Evolutionary conservation across 495 filamentous ascomycete genomes (phyloP).

Genomic region (Talaromyces thailandensis): DNA sequence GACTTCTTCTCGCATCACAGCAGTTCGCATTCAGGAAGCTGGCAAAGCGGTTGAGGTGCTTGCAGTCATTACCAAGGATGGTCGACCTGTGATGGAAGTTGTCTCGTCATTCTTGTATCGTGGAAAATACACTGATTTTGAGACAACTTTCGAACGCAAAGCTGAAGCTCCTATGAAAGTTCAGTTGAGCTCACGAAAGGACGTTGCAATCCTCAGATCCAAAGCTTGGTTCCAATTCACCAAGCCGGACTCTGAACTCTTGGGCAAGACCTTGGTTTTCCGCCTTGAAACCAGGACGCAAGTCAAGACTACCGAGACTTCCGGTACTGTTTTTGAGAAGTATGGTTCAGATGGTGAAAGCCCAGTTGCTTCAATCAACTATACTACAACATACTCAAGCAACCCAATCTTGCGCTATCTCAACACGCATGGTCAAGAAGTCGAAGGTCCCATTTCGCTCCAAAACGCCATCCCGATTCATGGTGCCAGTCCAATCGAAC

Average conservation of each 20-base stretch:
- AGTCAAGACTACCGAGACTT: slow-evolving; percentile 76
- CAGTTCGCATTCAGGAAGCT: slow-evolving; percentile 93
- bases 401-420: slow-evolving; percentile 97
- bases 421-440: slow-evolving; percentile 80
- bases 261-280: slow-evolving; percentile 88
- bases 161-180: slow-evolving; percentile 91
- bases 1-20: slow-evolving; percentile 91
- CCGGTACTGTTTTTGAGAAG: slow-evolving; percentile 79
- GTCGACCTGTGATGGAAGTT: slow-evolving; percentile 87
- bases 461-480: slow-evolving; percentile 93
- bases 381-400: slow-evolving; percentile 79
- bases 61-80: slow-evolving; percentile 82
- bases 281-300: slow-evolving; percentile 59
- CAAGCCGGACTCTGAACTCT: slow-evolving; percentile 66
- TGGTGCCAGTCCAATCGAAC: slow-evolving; percentile 74
- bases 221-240: slow-evolving; percentile 94
- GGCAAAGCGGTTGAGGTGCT: slow-evolving; percentile 99
- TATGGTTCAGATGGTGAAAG: slow-evolving; percentile 55
- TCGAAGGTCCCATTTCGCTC: slow-evolving; percentile 93
- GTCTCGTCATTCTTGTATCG: slow-evolving; percentile 96
- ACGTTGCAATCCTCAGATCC: slow-evolving; percentile 84
- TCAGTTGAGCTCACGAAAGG: slow-evolving; percentile 72
- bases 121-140: slow-evolving; percentile 81
- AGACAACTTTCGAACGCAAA: slow-evolving; percentile 98
- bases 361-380: slow-evolving; percentile 88